phyloP scores from a whole-genome alignment of 768 basidiomycete species.

The Cubamyces lactineus region DNA sequence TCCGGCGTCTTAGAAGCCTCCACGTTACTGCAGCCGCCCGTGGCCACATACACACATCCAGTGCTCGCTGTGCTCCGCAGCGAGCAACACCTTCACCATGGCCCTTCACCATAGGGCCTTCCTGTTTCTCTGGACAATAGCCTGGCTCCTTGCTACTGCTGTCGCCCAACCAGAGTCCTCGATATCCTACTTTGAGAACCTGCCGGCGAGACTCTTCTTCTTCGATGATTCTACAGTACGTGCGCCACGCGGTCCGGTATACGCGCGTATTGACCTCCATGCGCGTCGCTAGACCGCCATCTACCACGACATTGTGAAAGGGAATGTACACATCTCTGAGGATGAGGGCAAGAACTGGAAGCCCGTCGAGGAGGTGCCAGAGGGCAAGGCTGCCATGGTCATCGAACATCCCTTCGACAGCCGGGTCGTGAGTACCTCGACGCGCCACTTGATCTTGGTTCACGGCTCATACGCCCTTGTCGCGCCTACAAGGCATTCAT shows the following conservation, averaged over 20 bases:
- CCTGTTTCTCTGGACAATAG: slow-evolving; percentile 28
- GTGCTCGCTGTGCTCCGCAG: slow-evolving; percentile 28
- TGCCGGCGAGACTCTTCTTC: slow-evolving; percentile 81
- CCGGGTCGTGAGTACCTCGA: slow-evolving; percentile 54
- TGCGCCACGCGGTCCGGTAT: slow-evolving; percentile 23
- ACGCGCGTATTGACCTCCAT: slow-evolving; percentile 3
- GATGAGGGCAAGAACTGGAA: slow-evolving; percentile 86
- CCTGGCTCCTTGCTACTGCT: slow-evolving; percentile 7
- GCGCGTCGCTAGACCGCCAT: slow-evolving; percentile 57
- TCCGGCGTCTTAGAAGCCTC: slow-evolving; percentile 9
- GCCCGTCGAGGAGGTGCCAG: slow-evolving; percentile 50
- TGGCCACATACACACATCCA: background rate
- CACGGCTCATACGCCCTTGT: background rate
- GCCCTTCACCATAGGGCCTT: slow-evolving; percentile 29
- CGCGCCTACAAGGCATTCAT: slow-evolving; percentile 72
- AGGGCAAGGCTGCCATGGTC: slow-evolving; percentile 69
- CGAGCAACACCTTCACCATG: slow-evolving; percentile 29
- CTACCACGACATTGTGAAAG: slow-evolving; percentile 74
- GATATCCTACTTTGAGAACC: slow-evolving; percentile 63
- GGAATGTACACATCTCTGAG: slow-evolving; percentile 74
- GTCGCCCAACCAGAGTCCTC: slow-evolving; percentile 48
- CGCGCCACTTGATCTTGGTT: background rate
- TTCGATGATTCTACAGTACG: slow-evolving; percentile 90
- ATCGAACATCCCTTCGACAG: slow-evolving; percentile 88
- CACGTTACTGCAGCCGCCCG: slow-evolving; percentile 13